Conservation (phyloP, 1,139 yeast species). For the Candida sp. region DNA sequence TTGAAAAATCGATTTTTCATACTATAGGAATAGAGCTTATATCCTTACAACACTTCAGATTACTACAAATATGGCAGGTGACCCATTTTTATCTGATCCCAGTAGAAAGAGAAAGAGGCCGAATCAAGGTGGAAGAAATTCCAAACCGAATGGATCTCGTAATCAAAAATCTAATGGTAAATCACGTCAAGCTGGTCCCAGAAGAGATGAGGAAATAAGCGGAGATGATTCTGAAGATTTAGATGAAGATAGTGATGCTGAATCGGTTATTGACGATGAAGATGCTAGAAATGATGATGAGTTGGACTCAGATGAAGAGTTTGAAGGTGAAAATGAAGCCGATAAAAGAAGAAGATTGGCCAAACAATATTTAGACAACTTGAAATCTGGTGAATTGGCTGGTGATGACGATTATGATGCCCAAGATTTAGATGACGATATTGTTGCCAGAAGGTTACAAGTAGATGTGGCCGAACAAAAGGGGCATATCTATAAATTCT, state of each 20-base stretch:
- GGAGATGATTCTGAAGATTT: conserved; percentile 20
- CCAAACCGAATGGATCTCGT: conserved; percentile 8
- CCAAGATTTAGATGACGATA: conserved; percentile 86
- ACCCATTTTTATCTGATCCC: conserved; percentile 63
- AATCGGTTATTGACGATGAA: conserved; percentile 14
- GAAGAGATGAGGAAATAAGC: conserved; percentile 38
- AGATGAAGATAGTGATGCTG: conserved; percentile 12
- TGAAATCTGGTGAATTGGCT: conserved; percentile 52
- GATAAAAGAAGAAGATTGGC: conserved; percentile 95
- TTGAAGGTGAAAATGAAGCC: conserved; percentile 76
- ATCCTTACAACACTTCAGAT: not conserved
- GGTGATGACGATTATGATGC: conserved; percentile 74
- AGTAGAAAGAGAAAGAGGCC: conserved; percentile 48
- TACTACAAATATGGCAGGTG: conserved; percentile 40
- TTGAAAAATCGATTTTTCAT: conserved; percentile 1
- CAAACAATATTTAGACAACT: conserved; percentile 82
- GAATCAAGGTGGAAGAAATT: conserved; percentile 15
- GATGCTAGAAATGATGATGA: conserved; percentile 33
- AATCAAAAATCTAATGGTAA: conserved; percentile 9
- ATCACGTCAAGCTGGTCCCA: conserved; percentile 5
- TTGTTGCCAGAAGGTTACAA: conserved; percentile 73
- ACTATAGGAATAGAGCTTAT: not conserved
- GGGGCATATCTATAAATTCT: conserved; percentile 74
- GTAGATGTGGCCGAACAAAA: conserved; percentile 88
- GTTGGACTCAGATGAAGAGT: conserved; percentile 64